phyloP scores from a whole-genome alignment of 2,329 filamentous ascomycete species.

The Xylariaceae sp. region DNA sequence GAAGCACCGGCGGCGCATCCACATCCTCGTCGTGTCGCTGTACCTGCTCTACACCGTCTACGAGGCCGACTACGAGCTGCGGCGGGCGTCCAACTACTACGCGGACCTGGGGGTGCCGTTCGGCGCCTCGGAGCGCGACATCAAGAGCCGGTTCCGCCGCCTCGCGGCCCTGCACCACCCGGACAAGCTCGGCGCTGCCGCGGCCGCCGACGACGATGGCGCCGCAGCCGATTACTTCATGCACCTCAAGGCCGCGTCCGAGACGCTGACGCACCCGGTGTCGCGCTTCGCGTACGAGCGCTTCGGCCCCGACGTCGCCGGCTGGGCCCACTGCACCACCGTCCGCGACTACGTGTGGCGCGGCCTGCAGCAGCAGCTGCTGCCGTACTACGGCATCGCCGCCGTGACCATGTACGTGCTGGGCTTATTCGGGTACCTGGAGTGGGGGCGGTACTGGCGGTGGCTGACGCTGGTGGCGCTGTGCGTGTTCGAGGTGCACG shows the following conservation, averaged over 20 bases:
- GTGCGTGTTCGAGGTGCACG: conserved; percentile 59
- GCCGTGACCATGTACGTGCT: conserved; percentile 63
- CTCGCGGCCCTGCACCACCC: conserved; percentile 76
- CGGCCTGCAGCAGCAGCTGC: conserved; percentile 60
- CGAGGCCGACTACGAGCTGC: conserved; percentile 84
- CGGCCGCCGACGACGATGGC: conserved; percentile 37
- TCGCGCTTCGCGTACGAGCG: conserved; percentile 87
- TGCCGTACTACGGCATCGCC: conserved; percentile 64
- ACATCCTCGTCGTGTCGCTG: conserved; percentile 76
- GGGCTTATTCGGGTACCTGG: conserved; percentile 67
- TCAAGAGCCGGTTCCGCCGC: conserved; percentile 84
- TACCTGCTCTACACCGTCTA: conserved; percentile 94
- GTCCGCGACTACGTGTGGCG: conserved; percentile 72
- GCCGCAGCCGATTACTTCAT: conserved; percentile 64
- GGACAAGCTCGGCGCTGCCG: conserved; percentile 66
- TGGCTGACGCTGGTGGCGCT: conserved; percentile 61
- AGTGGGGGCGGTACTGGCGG: conserved; percentile 68
- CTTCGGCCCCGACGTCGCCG: conserved; percentile 73
- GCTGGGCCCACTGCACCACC: conserved; percentile 68
- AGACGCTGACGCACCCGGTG: conserved; percentile 76
- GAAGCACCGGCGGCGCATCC: conserved; percentile 78
- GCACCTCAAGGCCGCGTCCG: conserved; percentile 79
- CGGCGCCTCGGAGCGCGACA: conserved; percentile 69
- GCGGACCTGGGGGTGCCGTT: conserved; percentile 71
- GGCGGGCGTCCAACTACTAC: conserved; percentile 75